Evolutionary conservation across 805 yeast genomes (phyloP).

Genomic region (Metschnikowia borealis): DNA sequence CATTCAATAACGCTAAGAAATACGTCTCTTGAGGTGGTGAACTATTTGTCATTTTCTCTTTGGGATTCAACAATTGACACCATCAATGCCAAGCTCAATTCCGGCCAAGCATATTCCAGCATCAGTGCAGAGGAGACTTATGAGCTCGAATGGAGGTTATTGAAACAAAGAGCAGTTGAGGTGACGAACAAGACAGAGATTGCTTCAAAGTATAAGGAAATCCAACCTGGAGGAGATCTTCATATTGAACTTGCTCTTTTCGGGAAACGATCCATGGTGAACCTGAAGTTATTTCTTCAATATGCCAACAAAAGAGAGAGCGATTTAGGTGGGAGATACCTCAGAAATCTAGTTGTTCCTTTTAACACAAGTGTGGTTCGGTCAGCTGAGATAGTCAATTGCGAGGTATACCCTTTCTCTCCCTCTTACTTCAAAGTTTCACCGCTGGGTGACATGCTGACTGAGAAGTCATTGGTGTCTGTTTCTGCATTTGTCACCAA

Average conservation of each 20-base stretch:
- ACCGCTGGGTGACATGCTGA: conserved; percentile 3
- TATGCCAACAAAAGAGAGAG: conserved; percentile 42
- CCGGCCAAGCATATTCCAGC: conserved; percentile 9
- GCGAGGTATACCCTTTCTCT: conserved; percentile 64
- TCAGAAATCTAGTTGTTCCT: conserved; percentile 63
- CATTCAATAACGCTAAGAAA: conserved; percentile 55
- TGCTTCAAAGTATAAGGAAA: conserved; percentile 30
- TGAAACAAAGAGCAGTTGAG: conserved; percentile 53
- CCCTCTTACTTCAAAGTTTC: conserved; percentile 22
- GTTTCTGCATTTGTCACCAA: conserved; percentile 28
- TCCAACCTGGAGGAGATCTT: conserved; percentile 40
- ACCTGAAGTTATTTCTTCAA: conserved; percentile 60
- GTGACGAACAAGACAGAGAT: conserved; percentile 47
- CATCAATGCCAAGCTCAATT: conserved; percentile 50
- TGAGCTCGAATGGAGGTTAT: conserved; percentile 68
- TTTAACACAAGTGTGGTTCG: conserved; percentile 66
- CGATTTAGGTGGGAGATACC: conserved; percentile 23
- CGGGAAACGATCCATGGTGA: conserved; percentile 72
- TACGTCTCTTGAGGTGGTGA: conserved; percentile 52
- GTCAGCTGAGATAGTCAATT: conserved; percentile 68
- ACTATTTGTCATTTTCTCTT: conserved; percentile 56
- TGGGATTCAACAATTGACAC: conserved; percentile 73
- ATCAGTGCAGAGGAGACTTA: conserved; percentile 58
- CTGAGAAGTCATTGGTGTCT: conserved; percentile 20
- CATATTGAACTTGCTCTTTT: conserved; percentile 52